A percentile compares a stretch with the other conserved stretches of the same genome.
Evolutionary conservation across 148 eudicot species (phyloP).

Genomic region (Spergularia bocconei): DNA sequence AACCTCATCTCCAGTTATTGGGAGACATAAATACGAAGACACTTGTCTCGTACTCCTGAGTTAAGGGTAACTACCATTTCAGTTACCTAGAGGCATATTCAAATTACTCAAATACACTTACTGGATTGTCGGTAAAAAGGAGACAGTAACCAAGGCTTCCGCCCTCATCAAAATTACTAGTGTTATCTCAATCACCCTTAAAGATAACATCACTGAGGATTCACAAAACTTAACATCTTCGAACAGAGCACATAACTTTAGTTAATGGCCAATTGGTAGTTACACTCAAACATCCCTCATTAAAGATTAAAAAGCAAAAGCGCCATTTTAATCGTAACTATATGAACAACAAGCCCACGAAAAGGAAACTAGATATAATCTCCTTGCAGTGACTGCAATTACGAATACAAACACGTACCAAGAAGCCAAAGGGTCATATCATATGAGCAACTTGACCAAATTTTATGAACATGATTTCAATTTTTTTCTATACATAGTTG

Average conservation of each 20-base stretch:
- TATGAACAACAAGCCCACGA: too few relatives aligned
- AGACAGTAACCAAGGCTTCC: conserved; percentile 6
- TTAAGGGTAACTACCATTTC: neutral
- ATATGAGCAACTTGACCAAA: too few relatives aligned
- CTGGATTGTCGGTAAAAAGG: conserved; percentile 1
- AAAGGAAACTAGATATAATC: too few relatives aligned
- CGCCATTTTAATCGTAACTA: too few relatives aligned
- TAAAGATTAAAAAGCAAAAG: too few relatives aligned
- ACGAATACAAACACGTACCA: too few relatives aligned
- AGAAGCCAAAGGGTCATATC: too few relatives aligned
- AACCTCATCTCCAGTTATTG: conserved; percentile 1
- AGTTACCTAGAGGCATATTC: neutral
- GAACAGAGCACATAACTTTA: neutral
- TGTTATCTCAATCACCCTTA: neutral
- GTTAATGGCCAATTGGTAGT: too few relatives aligned
- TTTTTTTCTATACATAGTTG: too few relatives aligned
- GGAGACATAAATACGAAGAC: conserved; percentile 9
- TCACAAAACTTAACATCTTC: neutral
- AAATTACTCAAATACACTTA: conserved; percentile 3
- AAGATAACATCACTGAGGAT: neutral
- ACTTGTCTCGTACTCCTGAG: neutral
- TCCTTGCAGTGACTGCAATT: too few relatives aligned
- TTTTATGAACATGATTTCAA: too few relatives aligned
- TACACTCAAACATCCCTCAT: too few relatives aligned
- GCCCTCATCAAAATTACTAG: neutral